Evolutionary conservation across 1,284 basidiomycete species (phyloP), one percentile per base, ranked within the genome.

Genomic region (Schizopora paradoxa): DNA sequence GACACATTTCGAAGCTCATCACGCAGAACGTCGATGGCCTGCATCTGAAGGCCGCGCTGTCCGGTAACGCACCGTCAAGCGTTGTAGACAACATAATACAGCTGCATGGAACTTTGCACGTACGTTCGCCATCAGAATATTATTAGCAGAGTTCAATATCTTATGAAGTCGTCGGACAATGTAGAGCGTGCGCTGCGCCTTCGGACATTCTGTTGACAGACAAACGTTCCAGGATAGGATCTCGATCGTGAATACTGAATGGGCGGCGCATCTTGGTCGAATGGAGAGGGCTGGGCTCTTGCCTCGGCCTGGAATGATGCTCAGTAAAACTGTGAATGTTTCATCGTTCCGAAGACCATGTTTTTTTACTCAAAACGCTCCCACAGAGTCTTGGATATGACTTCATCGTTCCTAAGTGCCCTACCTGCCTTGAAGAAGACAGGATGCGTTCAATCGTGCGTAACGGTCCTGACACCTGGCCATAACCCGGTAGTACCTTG

Each of bases 1-100:
- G 73, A 5, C 63, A 81, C 42, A 70, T 87, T 14, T 66, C 74
- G 5, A 68, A 69, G n/a, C 64, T 92, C 21, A 82, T 96, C 47
- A 96, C 93, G 0, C 91, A 95, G 62, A 95, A 94, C 56, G 91
- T 96, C 5, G 93, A 96, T 58, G 91, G 91, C 6, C 75, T 95
- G 10, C 91, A 94, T 59, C 80, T 80, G 40, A 91, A 91, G 66
- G 86, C 82, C 22, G 61, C 82, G 35, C 58, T 59, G 51, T 65
- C 58, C 43, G 56, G 66, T 16, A 68, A 63, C 65, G 58, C 66
- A 45, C 55, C 63, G n/a, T 41, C 57, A 5, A 60, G 52, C 31
- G 61, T 73, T 42, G 60, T 70, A 28, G 56, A 70, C 27, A 64
- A 64, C 7, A 82, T 93, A 42, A 68, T 95, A 23, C 91, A 95